Evolutionary conservation across 2,329 filamentous ascomycete species (phyloP), one percentile per base, ranked within the genome.

Genomic region (Epichloe sylvatica): DNA sequence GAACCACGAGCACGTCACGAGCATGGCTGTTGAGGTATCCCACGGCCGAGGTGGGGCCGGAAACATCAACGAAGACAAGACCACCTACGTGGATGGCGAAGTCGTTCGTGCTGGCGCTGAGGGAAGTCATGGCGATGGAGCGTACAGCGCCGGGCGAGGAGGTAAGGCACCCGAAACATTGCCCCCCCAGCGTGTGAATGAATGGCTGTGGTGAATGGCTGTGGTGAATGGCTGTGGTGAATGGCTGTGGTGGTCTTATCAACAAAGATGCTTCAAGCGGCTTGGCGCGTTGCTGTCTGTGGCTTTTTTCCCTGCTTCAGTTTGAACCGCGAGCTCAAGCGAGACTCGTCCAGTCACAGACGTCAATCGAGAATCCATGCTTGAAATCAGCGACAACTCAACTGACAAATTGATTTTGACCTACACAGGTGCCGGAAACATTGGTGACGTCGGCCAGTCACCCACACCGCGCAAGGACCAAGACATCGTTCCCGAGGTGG

Each of bases 11-110:
- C 8, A 23, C 25, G 13, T 36, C 34, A 19, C 13, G 35, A 41
- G 17, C 40, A 68, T 68, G 65, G 47, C 63, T 1, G 47, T 66
- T 47, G 75, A 79, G 60, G 72, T 79, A 47, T 80, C 77, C 15
- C 77, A 80, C 66, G 77, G 77, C 56, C 75, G 77, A 54, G 77
- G 77, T 52, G 77, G 77, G 56, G 76, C 75, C 19, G 78, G 79
- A 58, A 82, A 82, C 64, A 79, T 82, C 63, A 72, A 70, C 54
- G 62, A 66, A 35, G 78, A 82, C 60, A 62, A 72, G 53, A 81
- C 77, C 59, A 25, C 71, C 56, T 83, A 83, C 60, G 71, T 73
- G 53, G 80, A 83, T 55, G 80, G 78, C 57, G 76, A 78, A 54
- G 76, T 83, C 48, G 76, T 77, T 50, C 76, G 78, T 45, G 60